Evolutionary conservation across 2,329 filamentous ascomycete species (phyloP), one percentile per base, ranked within the genome.

Genomic region (Monosporascus cannonballus): DNA sequence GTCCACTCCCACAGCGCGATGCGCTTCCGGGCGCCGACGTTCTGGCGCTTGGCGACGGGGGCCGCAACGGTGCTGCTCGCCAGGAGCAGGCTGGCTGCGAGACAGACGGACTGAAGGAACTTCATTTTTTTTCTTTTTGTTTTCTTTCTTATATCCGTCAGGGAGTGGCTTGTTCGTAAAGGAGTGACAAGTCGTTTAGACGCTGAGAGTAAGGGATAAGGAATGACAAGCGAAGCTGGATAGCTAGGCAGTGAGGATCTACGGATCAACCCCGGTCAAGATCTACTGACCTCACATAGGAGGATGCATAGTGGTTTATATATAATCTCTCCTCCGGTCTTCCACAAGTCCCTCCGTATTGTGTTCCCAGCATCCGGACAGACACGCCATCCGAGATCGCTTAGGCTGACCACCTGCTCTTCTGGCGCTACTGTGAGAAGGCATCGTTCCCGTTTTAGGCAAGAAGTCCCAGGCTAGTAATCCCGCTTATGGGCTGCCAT

Each of bases 1-100:
- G 25, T 55, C 39, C 51, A 55, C 24, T 59, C 57, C 60, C 60
- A 62, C 34, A 61, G 56, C 14, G 58, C 50, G 15, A 59, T 59
- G 2, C 54, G 58, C 50, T 60, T 58, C 44, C 49, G 7, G 11
- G 42, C 22, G 11, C 22, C 42, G 22, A 24, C 3, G 22, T 25
- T 27, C 42, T 46, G 42, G 4, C 42, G 42, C 41, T 20, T 18
- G 41, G 39, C 39, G 39, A 42, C 22, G 39, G 39, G 39, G 39
- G 39, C 17, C 2, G 39, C 39, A 7, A 20, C 18, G 20, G 39
- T 24, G 39, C n/a, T 9, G 42, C 42, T 46, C 42, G 42, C 42
- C 42, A 46, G 42, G 42, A 46, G 42, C 42, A 46, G 42, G 22
- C 20, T 25, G 42, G 24, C 22, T 3, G 42, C 39, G 39, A 42